A percentile compares a stretch with the other conserved stretches of the same genome.
phyloP scores from a whole-genome alignment of 2,329 filamentous ascomycete species.

The Acrocalymma vagum region DNA sequence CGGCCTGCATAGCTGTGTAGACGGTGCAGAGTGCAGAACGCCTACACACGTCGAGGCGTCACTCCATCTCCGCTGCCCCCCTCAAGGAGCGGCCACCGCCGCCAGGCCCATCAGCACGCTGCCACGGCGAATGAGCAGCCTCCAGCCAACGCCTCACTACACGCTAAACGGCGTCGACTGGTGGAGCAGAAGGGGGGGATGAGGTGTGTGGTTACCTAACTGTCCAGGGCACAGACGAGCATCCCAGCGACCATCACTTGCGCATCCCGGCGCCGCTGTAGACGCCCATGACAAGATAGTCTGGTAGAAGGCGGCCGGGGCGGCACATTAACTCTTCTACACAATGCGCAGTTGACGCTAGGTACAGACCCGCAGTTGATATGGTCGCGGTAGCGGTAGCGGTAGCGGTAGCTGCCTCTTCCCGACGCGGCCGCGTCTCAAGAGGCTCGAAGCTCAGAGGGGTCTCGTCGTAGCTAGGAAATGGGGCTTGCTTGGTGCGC shows the following conservation, averaged over 20 bases:
- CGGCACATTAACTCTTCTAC: not conserved
- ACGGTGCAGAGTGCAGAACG: no score
- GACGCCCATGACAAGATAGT: slow-evolving; percentile 4
- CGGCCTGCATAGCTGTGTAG: no score
- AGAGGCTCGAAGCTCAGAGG: no score
- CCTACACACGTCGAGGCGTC: no score
- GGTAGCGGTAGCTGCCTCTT: slow-evolving; percentile 26
- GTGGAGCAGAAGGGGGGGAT: no score
- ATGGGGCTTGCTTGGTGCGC: no score
- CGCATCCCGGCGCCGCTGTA: slow-evolving; percentile 15
- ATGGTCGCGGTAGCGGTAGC: slow-evolving; percentile 19
- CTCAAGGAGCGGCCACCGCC: slow-evolving; percentile 12
- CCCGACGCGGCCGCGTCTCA: no score
- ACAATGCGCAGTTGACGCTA: not conserved
- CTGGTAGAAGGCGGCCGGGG: not conserved
- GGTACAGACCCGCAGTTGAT: not conserved
- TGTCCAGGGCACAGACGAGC: slow-evolving; percentile 21
- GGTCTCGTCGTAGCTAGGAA: no score
- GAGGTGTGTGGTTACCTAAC: no score
- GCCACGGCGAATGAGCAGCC: slow-evolving; percentile 16
- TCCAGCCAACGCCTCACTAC: no score
- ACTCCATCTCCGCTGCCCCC: no score
- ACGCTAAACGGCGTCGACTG: no score
- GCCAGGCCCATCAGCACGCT: slow-evolving; percentile 10
- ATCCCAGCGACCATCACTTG: slow-evolving; percentile 17